phyloP scores from a whole-genome alignment of 2,329 filamentous ascomycete species.

The Aspergillus texensis region DNA sequence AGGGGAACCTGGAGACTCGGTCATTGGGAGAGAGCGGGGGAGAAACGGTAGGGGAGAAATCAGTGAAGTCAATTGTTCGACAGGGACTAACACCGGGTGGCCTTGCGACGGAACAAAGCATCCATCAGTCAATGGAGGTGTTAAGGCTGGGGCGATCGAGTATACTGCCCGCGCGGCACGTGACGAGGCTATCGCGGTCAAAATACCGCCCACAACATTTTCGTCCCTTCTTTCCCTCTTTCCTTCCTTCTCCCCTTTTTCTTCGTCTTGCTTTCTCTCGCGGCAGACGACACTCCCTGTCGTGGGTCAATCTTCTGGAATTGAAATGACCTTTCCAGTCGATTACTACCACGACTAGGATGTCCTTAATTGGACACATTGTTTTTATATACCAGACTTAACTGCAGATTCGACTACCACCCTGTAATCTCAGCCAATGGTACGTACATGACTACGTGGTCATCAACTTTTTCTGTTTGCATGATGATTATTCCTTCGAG shows the following conservation, averaged over 20 bases:
- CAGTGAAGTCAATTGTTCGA: constrained; percentile 1
- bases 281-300: too few relatives aligned
- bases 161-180: constrained; percentile 24
- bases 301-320: neutral
- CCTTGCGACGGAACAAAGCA: constrained; percentile 7
- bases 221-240: constrained; percentile 8
- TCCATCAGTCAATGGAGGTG: constrained; percentile 1
- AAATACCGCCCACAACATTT: constrained; percentile 9
- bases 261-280: neutral
- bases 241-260: constrained; percentile 14
- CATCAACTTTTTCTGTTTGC: neutral
- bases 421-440: neutral
- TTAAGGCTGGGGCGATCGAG: constrained; percentile 17
- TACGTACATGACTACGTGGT: neutral
- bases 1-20: constrained; percentile 63
- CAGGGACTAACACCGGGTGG: neutral
- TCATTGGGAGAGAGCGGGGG: constrained; percentile 37
- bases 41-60: neutral
- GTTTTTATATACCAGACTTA: neutral
- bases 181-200: constrained; percentile 26
- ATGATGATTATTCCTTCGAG: constrained; percentile 44
- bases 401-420: neutral
- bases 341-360: neutral
- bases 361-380: neutral
- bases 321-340: neutral